Conservation (phyloP, 2,329 filamentous ascomycete genomes). For the Fusarium scirpi region DNA sequence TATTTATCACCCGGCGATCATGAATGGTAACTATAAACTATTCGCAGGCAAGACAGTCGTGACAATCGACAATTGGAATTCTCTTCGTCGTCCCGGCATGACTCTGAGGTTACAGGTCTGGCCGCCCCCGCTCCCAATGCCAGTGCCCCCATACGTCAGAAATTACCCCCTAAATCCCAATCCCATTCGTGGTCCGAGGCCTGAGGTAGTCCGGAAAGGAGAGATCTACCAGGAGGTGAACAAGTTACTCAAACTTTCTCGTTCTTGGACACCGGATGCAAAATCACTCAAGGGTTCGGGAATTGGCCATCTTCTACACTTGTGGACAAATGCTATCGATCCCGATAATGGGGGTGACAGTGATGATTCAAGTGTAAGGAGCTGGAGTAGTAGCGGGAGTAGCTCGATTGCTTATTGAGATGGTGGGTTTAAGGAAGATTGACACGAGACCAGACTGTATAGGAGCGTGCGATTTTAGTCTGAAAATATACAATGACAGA, state of each 20-base stretch:
- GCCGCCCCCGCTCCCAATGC: too few relatives aligned
- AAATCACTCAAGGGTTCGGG: not conserved
- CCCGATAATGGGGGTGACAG: not conserved
- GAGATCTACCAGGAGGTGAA: slow-evolving; percentile 1
- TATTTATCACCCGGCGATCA: rapidly evolving
- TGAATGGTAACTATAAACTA: not conserved
- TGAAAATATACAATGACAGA: not conserved
- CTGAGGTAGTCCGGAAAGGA: too few relatives aligned
- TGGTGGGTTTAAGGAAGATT: not conserved
- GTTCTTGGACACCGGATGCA: rapidly evolving
- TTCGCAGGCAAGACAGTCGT: not conserved
- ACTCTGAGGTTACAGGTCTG: not conserved
- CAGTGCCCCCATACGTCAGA: too few relatives aligned
- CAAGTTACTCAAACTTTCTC: not conserved
- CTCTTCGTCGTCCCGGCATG: slow-evolving; percentile 7
- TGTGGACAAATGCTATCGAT: slow-evolving; percentile 18
- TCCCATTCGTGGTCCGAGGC: too few relatives aligned
- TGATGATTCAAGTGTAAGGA: not conserved
- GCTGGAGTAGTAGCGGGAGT: not conserved
- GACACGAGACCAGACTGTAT: not conserved
- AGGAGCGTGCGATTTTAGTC: not conserved
- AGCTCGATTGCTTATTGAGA: not conserved
- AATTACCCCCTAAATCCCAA: too few relatives aligned
- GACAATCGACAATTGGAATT: not conserved
- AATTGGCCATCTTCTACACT: not conserved